Conservation (phyloP, 805 yeast species). For the Zygotorulaspora florentina region DNA sequence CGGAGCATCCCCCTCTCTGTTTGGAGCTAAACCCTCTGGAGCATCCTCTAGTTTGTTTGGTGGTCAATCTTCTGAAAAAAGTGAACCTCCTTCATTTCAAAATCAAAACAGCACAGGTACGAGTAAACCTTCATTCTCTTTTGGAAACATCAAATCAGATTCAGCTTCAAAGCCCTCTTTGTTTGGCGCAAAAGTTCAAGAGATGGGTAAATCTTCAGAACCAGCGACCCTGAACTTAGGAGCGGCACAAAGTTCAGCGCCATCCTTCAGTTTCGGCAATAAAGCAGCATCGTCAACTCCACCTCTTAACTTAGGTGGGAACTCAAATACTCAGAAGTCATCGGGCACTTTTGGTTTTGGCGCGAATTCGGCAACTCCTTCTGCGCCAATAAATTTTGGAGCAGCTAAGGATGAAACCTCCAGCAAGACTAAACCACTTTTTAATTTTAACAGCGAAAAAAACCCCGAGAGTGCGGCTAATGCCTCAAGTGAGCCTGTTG, state of each 20-base stretch:
- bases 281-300: background rate
- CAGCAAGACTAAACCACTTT: slow-evolving; percentile 8
- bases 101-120: background rate
- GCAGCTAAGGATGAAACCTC: slow-evolving; percentile 8
- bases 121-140: slow-evolving; percentile 1
- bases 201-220: background rate
- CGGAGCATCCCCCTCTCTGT: background rate
- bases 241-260: background rate
- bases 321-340: slow-evolving; percentile 3
- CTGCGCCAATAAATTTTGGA: slow-evolving; percentile 3
- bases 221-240: background rate
- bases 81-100: background rate
- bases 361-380: slow-evolving; percentile 4
- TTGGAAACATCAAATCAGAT: background rate
- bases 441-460: slow-evolving; percentile 12
- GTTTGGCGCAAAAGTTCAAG: slow-evolving; percentile 1
- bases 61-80: background rate
- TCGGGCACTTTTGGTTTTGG: slow-evolving; percentile 17
- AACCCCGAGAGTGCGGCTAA: background rate
- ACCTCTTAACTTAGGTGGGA: slow-evolving; percentile 4
- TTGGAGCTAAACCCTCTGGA: background rate
- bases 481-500: background rate
- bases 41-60: background rate
- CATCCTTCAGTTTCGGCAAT: slow-evolving; percentile 1
- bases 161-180: slow-evolving; percentile 1